Percentiles rank a stretch among this genome's conserved stretches.
These are phyloP conservation scores for Citrus trifoliata DNA, from an alignment of 345 rosid species.

Conservation along the genomic window DNA sequence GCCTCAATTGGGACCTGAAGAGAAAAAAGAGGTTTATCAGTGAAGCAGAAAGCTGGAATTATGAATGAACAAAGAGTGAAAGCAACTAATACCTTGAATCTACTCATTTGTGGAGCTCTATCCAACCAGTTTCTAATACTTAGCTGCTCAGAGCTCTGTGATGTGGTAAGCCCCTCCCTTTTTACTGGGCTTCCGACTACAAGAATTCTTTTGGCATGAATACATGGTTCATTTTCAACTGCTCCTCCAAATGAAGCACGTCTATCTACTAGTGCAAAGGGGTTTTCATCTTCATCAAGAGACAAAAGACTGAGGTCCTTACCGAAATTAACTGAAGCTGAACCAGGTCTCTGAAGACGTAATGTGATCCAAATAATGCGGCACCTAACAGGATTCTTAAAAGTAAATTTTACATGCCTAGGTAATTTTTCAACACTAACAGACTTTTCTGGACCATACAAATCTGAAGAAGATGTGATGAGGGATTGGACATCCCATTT, in stretches of 20 bases:
- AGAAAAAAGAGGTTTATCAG: constrained; percentile 1
- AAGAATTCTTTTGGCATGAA: constrained; percentile 82
- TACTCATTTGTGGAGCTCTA: constrained; percentile 67
- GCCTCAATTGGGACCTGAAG: constrained; percentile 70
- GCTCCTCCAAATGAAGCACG: constrained; percentile 89
- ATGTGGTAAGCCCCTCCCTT: constrained; percentile 34
- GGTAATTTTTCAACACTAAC: constrained; percentile 52
- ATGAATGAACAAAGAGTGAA: not conserved
- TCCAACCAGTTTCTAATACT: constrained; percentile 69
- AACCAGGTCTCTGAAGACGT: constrained; percentile 79
- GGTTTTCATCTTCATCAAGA: constrained; percentile 87
- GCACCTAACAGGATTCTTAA: constrained; percentile 74
- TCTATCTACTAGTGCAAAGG: constrained; percentile 64
- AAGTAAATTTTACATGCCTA: constrained; percentile 77
- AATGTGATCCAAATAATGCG: constrained; percentile 84
- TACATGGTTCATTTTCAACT: constrained; percentile 59
- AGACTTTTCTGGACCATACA: constrained; percentile 61
- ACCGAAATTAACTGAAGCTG: constrained; percentile 72
- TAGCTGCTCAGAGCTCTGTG: constrained; percentile 51
- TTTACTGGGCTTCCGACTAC: constrained; percentile 63
- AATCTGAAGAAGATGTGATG: constrained; percentile 60
- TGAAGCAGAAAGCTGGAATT: not conserved
- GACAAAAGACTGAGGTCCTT: constrained; percentile 69
- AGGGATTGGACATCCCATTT: constrained; percentile 92
- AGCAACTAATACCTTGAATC: constrained; percentile 67